Evolutionary conservation across 1,284 basidiomycete species (phyloP).

Genomic region (Schizophyllum amplum): DNA sequence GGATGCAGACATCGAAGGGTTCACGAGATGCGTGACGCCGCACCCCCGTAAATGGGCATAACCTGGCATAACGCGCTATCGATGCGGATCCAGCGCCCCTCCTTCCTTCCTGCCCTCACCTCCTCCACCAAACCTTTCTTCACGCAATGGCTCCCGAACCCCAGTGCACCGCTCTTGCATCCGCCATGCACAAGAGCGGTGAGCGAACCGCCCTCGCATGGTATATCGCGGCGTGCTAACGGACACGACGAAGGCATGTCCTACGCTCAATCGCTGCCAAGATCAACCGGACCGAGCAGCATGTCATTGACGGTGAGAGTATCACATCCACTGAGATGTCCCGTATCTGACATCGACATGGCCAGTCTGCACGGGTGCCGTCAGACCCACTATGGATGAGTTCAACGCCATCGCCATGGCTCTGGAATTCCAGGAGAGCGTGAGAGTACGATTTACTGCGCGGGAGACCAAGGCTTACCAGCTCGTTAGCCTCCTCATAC

Average conservation of each 20-base stretch:
- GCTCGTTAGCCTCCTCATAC: not conserved
- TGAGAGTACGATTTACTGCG: constrained; percentile 19
- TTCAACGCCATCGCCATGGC: constrained; percentile 41
- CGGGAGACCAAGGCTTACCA: not conserved
- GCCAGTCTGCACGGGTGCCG: constrained; percentile 44
- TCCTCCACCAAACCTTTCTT: not conserved
- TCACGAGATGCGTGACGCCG: not conserved
- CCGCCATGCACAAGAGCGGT: constrained; percentile 46
- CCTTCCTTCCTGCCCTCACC: not conserved
- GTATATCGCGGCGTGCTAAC: not conserved
- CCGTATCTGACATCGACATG: not conserved
- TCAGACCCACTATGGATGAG: constrained; percentile 39
- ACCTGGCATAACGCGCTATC: not conserved
- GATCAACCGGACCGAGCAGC: constrained; percentile 33
- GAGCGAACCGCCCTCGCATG: not conserved
- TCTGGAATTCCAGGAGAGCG: constrained; percentile 34
- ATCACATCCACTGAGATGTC: not conserved
- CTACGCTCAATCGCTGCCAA: constrained; percentile 39
- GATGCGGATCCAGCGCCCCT: not conserved
- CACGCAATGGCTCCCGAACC: constrained; percentile 35
- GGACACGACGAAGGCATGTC: constrained; percentile 31
- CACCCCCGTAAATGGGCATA: not conserved
- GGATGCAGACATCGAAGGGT: not conserved
- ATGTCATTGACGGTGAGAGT: constrained; percentile 43
- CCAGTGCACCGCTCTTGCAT: constrained; percentile 49